These are phyloP conservation scores for Teratosphaeria viscida DNA, from an alignment of 2,329 filamentous ascomycete genomes.

Conservation along the genomic window DNA sequence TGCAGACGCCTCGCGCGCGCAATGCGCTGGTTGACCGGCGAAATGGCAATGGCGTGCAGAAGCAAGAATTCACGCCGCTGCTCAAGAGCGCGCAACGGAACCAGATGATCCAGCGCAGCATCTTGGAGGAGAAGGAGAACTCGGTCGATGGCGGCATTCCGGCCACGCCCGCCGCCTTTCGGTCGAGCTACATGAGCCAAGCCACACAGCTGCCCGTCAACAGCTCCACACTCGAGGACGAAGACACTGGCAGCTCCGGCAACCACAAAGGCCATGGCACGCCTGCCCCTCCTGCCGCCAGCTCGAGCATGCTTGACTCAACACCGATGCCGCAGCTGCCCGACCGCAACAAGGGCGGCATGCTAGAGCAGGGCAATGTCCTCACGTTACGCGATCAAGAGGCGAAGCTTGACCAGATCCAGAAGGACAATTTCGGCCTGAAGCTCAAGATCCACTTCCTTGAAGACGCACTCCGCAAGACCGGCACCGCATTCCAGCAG, in stretches of 20 bases:
- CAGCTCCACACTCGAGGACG: slow-evolving; percentile 55
- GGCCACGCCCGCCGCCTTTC: slow-evolving; percentile 58
- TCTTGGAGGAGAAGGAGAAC: slow-evolving; percentile 26
- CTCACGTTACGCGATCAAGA: slow-evolving; percentile 90
- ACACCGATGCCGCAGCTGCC: slow-evolving; percentile 68
- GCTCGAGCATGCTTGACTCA: slow-evolving; percentile 64
- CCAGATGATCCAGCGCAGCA: slow-evolving; percentile 36
- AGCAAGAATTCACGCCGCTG: slow-evolving; percentile 84
- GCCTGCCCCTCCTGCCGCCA: slow-evolving; percentile 62
- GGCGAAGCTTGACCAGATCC: slow-evolving; percentile 82
- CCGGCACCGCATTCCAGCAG: slow-evolving; percentile 82
- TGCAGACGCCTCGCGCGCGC: slow-evolving; percentile 59
- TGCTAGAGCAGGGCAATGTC: slow-evolving; percentile 77
- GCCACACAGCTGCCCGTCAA: slow-evolving; percentile 67
- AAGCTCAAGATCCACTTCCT: slow-evolving; percentile 97
- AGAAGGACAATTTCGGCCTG: slow-evolving; percentile 95
- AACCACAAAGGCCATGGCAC: slow-evolving; percentile 53
- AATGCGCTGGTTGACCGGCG: slow-evolving; percentile 60
- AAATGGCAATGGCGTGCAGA: slow-evolving; percentile 38
- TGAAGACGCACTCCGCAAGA: slow-evolving; percentile 78
- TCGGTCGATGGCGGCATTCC: slow-evolving; percentile 32
- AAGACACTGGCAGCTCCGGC: slow-evolving; percentile 53
- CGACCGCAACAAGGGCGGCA: slow-evolving; percentile 48
- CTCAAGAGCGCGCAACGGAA: slow-evolving; percentile 73
- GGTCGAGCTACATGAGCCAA: slow-evolving; percentile 45